Evolutionary conservation across 805 yeast species (phyloP), one percentile per base, ranked within the genome.

Genomic region (Scheffersomyces coipomensis): DNA sequence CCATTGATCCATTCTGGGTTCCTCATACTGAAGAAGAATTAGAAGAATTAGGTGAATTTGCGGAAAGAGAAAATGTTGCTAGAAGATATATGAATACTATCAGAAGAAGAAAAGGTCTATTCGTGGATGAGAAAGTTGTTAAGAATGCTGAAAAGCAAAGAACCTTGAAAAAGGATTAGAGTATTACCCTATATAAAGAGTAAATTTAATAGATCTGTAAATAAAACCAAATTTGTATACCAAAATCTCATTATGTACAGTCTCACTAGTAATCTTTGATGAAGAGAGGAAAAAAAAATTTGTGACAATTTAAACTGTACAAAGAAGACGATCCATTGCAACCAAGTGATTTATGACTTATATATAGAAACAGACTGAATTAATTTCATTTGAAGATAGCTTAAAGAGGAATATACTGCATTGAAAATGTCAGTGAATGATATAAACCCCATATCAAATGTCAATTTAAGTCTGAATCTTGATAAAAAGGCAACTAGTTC

Each of bases 1-100:
- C 89, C 47, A 78, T 85, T 48, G 98, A 93, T 69, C 99, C 99
- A 33, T 93, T 86, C 72, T 93, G 99, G 99, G 96, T 93, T 12
- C 99, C 99, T 11, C 87, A 93, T 2, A 93, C 99, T 0, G 97
- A 88, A 52, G 97, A 89, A 59, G 99, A 93, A 60, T 64, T 93
- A 33, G 98, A 93, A 58, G 95, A 88, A 42, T 68, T 88, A 33
- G 99, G 99, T 19, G 96, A 88, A 47, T 77, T 78, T 48, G 95
- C 97, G 1, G 99, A 93, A 51, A 77, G 86, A 52, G 98, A 88
- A 53, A 93, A 93, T 55, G 71, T 90, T 46, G 98, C 97, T 0
- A 77, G 95, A 58, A 75, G 74, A 55, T 90, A 91, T 58, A 85
- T 93, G 83, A 88, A 88, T 47, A 67, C 67, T 15, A 79, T 93